Conservation (phyloP, 1,139 yeast genomes). For the Candida tropicalis region DNA sequence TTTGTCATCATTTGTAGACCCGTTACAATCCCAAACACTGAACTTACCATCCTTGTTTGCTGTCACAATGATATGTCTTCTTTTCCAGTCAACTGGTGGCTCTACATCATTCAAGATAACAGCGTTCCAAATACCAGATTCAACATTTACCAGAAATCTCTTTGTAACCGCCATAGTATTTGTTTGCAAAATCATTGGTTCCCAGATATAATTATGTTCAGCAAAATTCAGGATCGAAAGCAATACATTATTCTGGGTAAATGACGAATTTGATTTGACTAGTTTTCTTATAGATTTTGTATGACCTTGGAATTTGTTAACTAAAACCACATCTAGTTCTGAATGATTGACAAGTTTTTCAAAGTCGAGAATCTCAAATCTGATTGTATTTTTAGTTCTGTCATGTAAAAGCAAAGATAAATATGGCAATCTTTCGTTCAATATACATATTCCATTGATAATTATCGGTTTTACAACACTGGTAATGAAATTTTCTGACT, state of each 20-base stretch:
- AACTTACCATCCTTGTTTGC: slow-evolving; percentile 57
- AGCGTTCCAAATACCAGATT: slow-evolving; percentile 30
- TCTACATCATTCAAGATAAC: slow-evolving; percentile 36
- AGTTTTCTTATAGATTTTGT: slow-evolving; percentile 73
- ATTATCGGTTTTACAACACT: slow-evolving; percentile 26
- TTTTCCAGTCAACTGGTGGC: slow-evolving; percentile 17
- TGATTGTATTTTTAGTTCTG: slow-evolving; percentile 37
- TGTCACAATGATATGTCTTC: slow-evolving; percentile 47
- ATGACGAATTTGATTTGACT: slow-evolving; percentile 53
- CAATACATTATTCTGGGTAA: slow-evolving; percentile 28
- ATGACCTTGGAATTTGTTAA: slow-evolving; percentile 77
- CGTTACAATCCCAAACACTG: slow-evolving; percentile 67
- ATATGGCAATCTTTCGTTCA: slow-evolving; percentile 15
- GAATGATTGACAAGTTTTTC: slow-evolving; percentile 13
- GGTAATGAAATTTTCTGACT: slow-evolving; percentile 20
- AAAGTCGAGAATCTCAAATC: slow-evolving; percentile 29
- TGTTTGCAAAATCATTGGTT: slow-evolving; percentile 38
- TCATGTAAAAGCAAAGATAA: slow-evolving; percentile 41
- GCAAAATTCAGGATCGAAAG: slow-evolving; percentile 47
- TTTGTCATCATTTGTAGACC: slow-evolving; percentile 29
- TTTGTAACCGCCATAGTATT: slow-evolving; percentile 35
- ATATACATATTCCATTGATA: slow-evolving; percentile 24
- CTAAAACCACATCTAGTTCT: slow-evolving; percentile 21
- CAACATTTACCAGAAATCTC: slow-evolving; percentile 34
- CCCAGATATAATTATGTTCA: slow-evolving; percentile 69